Evolutionary conservation across 805 yeast species (phyloP), one percentile per base, ranked within the genome.

Genomic region (Limtongia smithiae): DNA sequence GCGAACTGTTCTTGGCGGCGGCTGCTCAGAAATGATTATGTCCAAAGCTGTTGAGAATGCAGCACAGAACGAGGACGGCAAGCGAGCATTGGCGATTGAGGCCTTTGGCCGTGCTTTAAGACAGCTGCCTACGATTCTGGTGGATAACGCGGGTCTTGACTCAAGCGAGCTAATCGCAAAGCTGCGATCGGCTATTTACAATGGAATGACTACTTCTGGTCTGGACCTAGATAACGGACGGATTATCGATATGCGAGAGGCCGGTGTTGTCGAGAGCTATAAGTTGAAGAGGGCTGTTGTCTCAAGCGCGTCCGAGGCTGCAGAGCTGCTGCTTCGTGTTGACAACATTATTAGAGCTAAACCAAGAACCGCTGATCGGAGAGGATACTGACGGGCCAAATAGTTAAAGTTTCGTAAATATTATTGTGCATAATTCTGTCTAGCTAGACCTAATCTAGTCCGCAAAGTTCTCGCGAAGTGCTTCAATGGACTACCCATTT

Each of bases 81-180:
- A 93, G 72, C 87, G 85, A 64, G 83, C 96, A 2, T 73, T 93
- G 43, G 99, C 99, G 2, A 82, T 93, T 48, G 97, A 91, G 69
- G 83, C 95, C 1, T 93, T 87, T 72, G 97, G 95, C 17, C 81
- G 83, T 55, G 97, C 97, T 5, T 75, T 93, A 63, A 82, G 97
- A 69, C 96, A 89, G 68, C 75, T 93, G 57, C 99, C 99, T 51
- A 88, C 95, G 1, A 90, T 93, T 55, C 75, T 93, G 59, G 96
- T 96, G 40, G 97, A 93, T 65, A 93, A 93, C 65, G 97, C 99
- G 3, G 99, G 98, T 25, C 86, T 80, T 62, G 98, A 93, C 66
- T 84, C 96, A 20, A 81, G 89, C 62, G 97, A 94, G 60, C 74
- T 93, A 55, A 94, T 93, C 12, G 78, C 97, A 8, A 88, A 87